Evolutionary conservation across 352 stramenopile species (phyloP), one percentile per base, ranked within the genome.

Genomic region (Phytophthora europaea): DNA sequence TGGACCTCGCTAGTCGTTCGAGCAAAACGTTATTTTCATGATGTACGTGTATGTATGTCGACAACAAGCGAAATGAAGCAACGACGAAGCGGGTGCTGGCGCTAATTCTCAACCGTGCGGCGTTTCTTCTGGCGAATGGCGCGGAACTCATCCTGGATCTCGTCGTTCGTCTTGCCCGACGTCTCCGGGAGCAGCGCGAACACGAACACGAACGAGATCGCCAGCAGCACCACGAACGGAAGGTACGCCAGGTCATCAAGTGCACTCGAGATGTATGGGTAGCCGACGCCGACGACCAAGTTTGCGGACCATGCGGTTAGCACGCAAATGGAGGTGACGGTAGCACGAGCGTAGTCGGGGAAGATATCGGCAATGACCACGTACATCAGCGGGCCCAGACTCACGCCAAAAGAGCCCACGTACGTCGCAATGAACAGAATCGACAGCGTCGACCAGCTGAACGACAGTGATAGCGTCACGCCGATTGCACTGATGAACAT

Each of bases 81-180:
- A 43, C 36, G 18, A 15, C 36, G 28, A 31, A 31, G 28, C 28
- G 28, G 7, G 28, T 31, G 36, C 36, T 18, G 36, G 18, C 45
- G 7, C 45, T 51, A 51, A 15, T 51, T 51, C 18, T 51, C 59
- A 58, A 48, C 60, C n/a, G 50, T 47, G 18, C 61, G 52, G 31
- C 45, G 61, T 38, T 79, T 82, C 55, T 72, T 76, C 23, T 72
- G 59, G 38, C 71, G 75, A 23, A 79, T 74, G 10, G 67, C 67
- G 34, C 77, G 75, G 73, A 88, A 88, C 36, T 81, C 78, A 10
- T 75, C 63, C 55, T 88, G 78, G 55, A 88, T 86, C 71, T 87
- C 81, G 12, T 84, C 81, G 38, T 78, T 81, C 23, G 81, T 87
- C 72, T 82, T 84, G 52, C 75, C 77, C 7, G 67, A 75, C 26